Conservation (phyloP, 805 yeast species). For the Ogataea paradorogensis region DNA sequence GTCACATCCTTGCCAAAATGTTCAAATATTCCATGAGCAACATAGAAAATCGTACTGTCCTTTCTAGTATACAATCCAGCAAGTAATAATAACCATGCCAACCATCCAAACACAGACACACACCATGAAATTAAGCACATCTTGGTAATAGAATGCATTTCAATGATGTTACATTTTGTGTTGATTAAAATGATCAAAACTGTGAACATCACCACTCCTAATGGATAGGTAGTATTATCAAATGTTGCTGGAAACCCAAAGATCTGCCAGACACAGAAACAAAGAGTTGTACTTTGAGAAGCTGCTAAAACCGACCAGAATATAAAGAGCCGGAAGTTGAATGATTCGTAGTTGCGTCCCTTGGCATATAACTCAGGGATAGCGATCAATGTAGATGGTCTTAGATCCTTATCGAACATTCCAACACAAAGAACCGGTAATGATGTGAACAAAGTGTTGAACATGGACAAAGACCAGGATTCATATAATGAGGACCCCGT, state of each 20-base stretch:
- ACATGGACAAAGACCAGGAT: conserved; percentile 96
- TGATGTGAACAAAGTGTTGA: conserved; percentile 92
- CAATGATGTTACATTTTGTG: conserved; percentile 74
- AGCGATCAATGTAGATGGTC: conserved; percentile 83
- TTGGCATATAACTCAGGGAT: conserved; percentile 84
- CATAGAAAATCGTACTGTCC: conserved; percentile 63
- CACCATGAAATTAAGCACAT: conserved; percentile 61
- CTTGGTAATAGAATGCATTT: conserved; percentile 73
- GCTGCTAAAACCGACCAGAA: conserved; percentile 80
- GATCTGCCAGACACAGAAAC: conserved; percentile 61
- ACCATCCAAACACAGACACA: conserved; percentile 81
- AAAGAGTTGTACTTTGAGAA: conserved; percentile 63
- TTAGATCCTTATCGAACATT: conserved; percentile 89
- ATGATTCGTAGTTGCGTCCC: conserved; percentile 73
- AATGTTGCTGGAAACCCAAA: conserved; percentile 69
- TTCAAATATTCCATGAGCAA: conserved; percentile 60
- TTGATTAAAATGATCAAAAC: conserved; percentile 71
- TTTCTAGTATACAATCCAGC: conserved; percentile 61
- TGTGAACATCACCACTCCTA: conserved; percentile 75
- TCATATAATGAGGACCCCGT: conserved; percentile 94
- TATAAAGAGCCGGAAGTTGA: conserved; percentile 66
- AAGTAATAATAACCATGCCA: conserved; percentile 76
- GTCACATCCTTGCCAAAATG: conserved; percentile 77
- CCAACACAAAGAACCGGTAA: conserved; percentile 90
- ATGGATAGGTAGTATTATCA: conserved; percentile 78